A percentile compares a stretch with the other conserved stretches of the same genome.
phyloP scores from a whole-genome alignment of 2,329 filamentous ascomycete species.

The Macroventuria anomochaeta region DNA sequence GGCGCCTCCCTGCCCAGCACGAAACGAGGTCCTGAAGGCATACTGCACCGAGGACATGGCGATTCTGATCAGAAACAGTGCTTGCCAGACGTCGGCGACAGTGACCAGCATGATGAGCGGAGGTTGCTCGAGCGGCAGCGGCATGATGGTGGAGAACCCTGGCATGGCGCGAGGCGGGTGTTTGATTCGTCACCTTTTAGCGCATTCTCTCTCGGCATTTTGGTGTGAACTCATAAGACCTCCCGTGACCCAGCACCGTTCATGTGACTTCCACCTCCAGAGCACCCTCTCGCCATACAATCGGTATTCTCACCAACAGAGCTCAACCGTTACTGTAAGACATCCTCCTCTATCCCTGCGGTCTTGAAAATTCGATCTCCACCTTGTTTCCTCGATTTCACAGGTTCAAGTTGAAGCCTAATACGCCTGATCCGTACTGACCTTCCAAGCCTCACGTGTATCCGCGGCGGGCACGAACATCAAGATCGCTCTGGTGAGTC shows the following conservation, averaged over 20 bases:
- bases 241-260: constrained; percentile 18
- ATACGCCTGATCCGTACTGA: constrained; percentile 16
- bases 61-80: not conserved
- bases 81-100: not conserved
- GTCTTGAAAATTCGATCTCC: not conserved
- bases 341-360: not conserved
- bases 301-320: constrained; percentile 4
- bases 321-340: constrained; percentile 8
- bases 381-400: not conserved
- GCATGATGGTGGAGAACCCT: constrained; percentile 14
- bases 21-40: not conserved
- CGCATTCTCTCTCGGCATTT: constrained; percentile 17
- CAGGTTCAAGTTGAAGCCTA: constrained; percentile 13
- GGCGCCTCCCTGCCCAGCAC: not conserved
- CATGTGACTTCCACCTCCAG: constrained; percentile 16
- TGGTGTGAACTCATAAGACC: constrained; percentile 20
- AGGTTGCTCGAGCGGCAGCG: constrained; percentile 16
- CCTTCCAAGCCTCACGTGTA: constrained; percentile 22
- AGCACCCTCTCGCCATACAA: constrained; percentile 14
- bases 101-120: not conserved
- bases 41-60: not conserved
- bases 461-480: constrained; percentile 19
- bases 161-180: constrained; percentile 10
- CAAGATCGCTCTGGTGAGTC: constrained; percentile 20
- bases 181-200: constrained; percentile 14